Base-by-base conservation (phyloP, 2,329 filamentous ascomycete species). In the Diaporthe vexans region DNA sequence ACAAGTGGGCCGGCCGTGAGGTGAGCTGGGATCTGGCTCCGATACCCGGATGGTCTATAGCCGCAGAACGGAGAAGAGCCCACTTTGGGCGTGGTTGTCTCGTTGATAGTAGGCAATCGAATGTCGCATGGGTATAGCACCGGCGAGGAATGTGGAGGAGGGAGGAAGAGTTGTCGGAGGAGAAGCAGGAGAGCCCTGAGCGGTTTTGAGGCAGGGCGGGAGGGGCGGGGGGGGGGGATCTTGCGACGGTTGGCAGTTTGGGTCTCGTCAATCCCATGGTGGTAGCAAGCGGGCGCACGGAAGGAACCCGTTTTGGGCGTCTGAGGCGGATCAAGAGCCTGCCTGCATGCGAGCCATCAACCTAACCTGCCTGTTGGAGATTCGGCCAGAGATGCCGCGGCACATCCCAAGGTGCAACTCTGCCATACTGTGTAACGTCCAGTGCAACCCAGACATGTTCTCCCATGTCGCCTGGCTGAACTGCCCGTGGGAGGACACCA, bases 11-110 rank as follows among this genome's bases (percentile, higher is more conserved):
- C 69, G 69, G 37, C 61, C 61, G 33, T 51, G 72, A 74, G 74
- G 74, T 52, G 65, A 13, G 29, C 61, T 58, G 48, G 37, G 58
- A 72, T 73, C 74, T 68, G 74, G 70, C 65, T 73, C 56, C 74
- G 71, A 61, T 61, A 52, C 54, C 54, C 56, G 26, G 73, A 73
- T 65, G 69, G 61, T 68, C 17, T 33, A 56, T 29, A 54, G 70
- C 71, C 70, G 74, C 63, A 63, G 63, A 70, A 57, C 70, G 56
- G 70, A 75, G 68, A 13, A 52, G 46, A 67, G 7, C 26, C 61
- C 56, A 61, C 46, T 72, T 52, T 72, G 46, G 35, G 57, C 46
- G 69, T 72, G 61, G 61, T 67, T 46, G 46, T 46, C 35, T 40
- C 19, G 33, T 52, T 40, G 33, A 54, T 54, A 59, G 57, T 40